Conservation (phyloP, 257 asterid species). For the Solanum corneliomulleri region DNA sequence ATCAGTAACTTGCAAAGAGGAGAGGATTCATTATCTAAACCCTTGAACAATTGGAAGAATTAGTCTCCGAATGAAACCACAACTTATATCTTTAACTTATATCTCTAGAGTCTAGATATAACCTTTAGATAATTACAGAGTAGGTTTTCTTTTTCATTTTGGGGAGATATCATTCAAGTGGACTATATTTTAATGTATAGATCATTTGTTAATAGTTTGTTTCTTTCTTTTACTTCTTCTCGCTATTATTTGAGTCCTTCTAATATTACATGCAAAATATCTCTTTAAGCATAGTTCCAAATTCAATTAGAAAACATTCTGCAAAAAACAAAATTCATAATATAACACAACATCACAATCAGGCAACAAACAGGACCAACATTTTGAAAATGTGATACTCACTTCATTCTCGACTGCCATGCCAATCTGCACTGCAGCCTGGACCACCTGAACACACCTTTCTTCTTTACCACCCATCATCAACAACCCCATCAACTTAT, state of each 20-base stretch:
- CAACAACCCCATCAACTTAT: conserved; percentile 75
- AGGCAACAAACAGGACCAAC: background rate
- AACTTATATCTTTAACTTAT: background rate
- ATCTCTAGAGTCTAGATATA: background rate
- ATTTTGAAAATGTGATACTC: conserved; percentile 15
- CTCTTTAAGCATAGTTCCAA: background rate
- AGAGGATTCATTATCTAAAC: background rate
- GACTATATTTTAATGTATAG: background rate
- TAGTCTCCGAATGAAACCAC: background rate
- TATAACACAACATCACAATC: background rate
- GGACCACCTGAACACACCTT: conserved; percentile 75
- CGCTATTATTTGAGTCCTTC: background rate
- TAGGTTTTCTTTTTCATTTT: background rate
- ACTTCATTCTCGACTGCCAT: conserved; percentile 79
- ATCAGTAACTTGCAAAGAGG: background rate
- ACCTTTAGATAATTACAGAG: background rate
- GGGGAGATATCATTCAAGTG: background rate
- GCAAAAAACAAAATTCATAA: background rate
- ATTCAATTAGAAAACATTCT: background rate
- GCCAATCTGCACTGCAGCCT: conserved; percentile 87
- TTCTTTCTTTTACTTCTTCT: background rate
- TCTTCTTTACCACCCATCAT: conserved; percentile 85
- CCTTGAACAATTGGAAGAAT: background rate
- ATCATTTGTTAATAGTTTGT: background rate
- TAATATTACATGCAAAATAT: background rate